phyloP scores from a whole-genome alignment of 1,139 yeast species.

The Scheffersomyces segobiensis region DNA sequence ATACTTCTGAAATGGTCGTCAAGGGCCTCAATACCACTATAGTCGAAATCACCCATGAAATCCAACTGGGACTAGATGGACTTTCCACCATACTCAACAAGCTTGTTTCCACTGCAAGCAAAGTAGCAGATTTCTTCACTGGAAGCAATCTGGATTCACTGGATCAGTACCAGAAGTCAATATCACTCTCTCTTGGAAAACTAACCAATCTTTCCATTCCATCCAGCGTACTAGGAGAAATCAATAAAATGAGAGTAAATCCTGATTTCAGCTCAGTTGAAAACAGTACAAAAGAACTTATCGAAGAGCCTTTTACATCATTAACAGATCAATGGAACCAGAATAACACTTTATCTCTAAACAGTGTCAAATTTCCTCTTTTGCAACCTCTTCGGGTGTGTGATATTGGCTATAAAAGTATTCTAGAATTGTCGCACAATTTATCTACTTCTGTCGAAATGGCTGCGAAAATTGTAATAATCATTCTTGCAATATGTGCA shows the following conservation, averaged over 20 bases:
- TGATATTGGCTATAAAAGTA: constrained; percentile 5
- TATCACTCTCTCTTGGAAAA: constrained; percentile 59
- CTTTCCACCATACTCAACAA: constrained; percentile 54
- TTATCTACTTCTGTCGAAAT: constrained; percentile 27
- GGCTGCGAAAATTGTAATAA: constrained; percentile 37
- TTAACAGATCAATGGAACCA: constrained; percentile 27
- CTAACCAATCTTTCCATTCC: constrained; percentile 67
- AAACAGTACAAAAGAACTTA: constrained; percentile 11
- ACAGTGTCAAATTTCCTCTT: constrained; percentile 3
- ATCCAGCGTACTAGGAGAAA: constrained; percentile 11
- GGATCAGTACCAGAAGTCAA: constrained; percentile 31
- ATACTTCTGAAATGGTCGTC: constrained; percentile 66
- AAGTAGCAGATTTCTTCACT: constrained; percentile 55
- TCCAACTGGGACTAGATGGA: constrained; percentile 63
- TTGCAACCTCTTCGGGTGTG: constrained; percentile 2
- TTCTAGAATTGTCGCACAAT: constrained; percentile 27
- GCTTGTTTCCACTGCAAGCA: constrained; percentile 40
- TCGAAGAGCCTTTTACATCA: constrained; percentile 25
- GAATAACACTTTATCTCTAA: constrained; percentile 18
- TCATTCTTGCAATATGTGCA: constrained; percentile 35
- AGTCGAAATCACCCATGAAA: constrained; percentile 51
- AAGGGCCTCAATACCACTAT: constrained; percentile 62
- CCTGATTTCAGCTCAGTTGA: constrained; percentile 12
- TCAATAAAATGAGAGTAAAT: constrained; percentile 10
- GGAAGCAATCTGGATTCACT: constrained; percentile 29